A percentile compares a stretch with the other conserved stretches of the same genome.
Conservation (phyloP, 371 early-diverging fungal genomes). For the Globomyces sp. region DNA sequence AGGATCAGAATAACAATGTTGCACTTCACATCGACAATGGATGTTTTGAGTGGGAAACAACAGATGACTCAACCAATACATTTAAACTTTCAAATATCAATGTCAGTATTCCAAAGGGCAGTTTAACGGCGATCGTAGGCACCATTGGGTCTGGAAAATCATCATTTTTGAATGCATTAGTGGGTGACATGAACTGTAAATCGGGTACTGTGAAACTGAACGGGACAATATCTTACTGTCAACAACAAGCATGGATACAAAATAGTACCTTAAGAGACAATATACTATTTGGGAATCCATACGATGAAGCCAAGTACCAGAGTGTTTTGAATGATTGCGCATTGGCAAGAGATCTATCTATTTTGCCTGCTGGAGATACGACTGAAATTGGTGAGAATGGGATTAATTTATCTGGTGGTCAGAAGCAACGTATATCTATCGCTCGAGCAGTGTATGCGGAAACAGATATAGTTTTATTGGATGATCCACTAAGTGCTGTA, state of each 20-base stretch:
- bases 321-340: conserved; percentile 49
- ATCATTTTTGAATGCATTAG: conserved; percentile 49
- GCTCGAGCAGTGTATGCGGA: conserved; percentile 30
- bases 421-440: conserved; percentile 40
- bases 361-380: conserved; percentile 22
- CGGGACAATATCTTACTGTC: conserved; percentile 66
- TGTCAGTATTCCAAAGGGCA: conserved; percentile 39
- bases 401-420: conserved; percentile 59
- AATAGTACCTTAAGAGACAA: conserved; percentile 79
- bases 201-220: conserved; percentile 22
- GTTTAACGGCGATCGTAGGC: conserved; percentile 54
- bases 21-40: conserved; percentile 4
- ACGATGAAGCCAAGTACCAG: conserved; percentile 61
- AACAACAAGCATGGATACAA: conserved; percentile 81
- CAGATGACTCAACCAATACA: background rate
- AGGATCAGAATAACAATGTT: background rate
- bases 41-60: conserved; percentile 12
- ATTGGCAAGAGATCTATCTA: conserved; percentile 35
- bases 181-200: conserved; percentile 48
- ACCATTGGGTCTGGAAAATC: conserved; percentile 53
- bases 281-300: conserved; percentile 75
- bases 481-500: conserved; percentile 23
- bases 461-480: conserved; percentile 57
- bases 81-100: conserved; percentile 20
- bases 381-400: conserved; percentile 45